Percentiles rank a stretch among this genome's conserved stretches.
phyloP scores from a whole-genome alignment of 1,139 yeast species.

The Groenewaldozyma auringiensis region DNA sequence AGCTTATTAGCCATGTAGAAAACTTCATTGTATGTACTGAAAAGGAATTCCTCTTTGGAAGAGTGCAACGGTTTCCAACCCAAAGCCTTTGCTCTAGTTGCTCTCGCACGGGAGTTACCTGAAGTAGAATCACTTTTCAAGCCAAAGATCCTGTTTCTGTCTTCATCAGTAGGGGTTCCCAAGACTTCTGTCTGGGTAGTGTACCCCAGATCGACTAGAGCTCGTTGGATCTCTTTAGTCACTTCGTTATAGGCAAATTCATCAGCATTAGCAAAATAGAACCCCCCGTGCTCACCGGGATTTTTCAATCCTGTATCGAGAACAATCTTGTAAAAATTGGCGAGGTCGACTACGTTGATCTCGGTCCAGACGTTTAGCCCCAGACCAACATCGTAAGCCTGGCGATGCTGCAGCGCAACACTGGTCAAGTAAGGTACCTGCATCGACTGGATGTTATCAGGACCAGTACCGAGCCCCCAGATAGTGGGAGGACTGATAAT shows the following conservation, averaged over 20 bases:
- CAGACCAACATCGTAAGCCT: constrained; percentile 30
- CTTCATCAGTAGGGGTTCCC: constrained; percentile 9
- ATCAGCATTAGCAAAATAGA: constrained; percentile 34
- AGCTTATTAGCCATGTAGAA: neutral
- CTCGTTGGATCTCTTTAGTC: constrained; percentile 23
- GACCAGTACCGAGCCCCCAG: constrained; percentile 34
- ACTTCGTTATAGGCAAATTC: constrained; percentile 34
- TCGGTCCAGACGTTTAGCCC: constrained; percentile 37
- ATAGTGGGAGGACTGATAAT: constrained; percentile 24
- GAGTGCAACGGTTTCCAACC: constrained; percentile 19
- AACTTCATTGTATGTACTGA: constrained; percentile 5
- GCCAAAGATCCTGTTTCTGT: constrained; percentile 10
- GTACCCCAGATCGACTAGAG: constrained; percentile 15
- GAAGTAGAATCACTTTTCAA: constrained; percentile 6
- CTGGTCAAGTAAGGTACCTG: constrained; percentile 33
- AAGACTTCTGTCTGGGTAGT: constrained; percentile 7
- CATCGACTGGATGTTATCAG: constrained; percentile 29
- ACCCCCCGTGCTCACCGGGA: constrained; percentile 33
- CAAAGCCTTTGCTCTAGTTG: constrained; percentile 14
- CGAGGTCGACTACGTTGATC: constrained; percentile 36
- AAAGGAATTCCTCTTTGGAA: constrained; percentile 14
- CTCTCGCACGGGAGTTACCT: constrained; percentile 18
- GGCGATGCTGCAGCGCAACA: constrained; percentile 25
- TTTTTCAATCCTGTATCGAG: constrained; percentile 25
- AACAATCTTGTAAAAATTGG: constrained; percentile 30